phyloP scores from a whole-genome alignment of 2,329 filamentous ascomycete species.

The Neonectria neomacrospora region DNA sequence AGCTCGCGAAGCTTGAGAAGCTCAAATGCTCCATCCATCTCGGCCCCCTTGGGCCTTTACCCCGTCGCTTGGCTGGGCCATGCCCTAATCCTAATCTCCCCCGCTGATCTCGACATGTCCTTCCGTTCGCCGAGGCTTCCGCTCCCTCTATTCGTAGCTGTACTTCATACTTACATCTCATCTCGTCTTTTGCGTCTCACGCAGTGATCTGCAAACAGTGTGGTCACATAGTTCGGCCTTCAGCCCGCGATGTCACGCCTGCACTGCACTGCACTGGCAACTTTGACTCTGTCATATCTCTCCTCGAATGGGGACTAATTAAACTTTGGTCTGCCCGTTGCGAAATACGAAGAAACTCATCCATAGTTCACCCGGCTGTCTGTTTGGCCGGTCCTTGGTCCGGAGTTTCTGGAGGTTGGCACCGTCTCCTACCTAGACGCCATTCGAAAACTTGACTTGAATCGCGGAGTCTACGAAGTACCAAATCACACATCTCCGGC shows the following conservation, averaged over 20 bases:
- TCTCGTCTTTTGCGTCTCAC: conserved; percentile 4
- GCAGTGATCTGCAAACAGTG: conserved; percentile 30
- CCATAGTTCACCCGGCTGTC: background rate
- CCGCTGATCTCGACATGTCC: conserved; percentile 26
- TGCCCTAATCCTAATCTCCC: conserved; percentile 31
- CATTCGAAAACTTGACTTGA: conserved; percentile 23
- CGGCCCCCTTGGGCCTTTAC: background rate
- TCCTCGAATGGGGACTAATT: conserved; percentile 7
- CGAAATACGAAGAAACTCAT: conserved; percentile 6
- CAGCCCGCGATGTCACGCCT: conserved; percentile 14
- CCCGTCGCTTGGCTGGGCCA: conserved; percentile 1
- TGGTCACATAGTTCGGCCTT: conserved; percentile 25
- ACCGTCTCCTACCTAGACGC: conserved; percentile 22
- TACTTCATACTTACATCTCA: conserved; percentile 11
- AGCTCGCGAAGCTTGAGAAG: conserved; percentile 20
- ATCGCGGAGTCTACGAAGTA: conserved; percentile 15
- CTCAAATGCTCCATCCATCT: conserved; percentile 18
- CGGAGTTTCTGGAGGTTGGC: conserved; percentile 6
- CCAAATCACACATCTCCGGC: conserved; percentile 20
- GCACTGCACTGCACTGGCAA: background rate
- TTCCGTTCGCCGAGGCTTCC: conserved; percentile 34
- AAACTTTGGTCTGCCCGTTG: background rate
- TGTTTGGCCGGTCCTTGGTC: conserved; percentile 6
- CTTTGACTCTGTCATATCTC: conserved; percentile 11
- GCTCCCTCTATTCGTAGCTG: conserved; percentile 11